phyloP scores from a whole-genome alignment of 2,329 filamentous ascomycete genomes.

The Alternaria arborescens region DNA sequence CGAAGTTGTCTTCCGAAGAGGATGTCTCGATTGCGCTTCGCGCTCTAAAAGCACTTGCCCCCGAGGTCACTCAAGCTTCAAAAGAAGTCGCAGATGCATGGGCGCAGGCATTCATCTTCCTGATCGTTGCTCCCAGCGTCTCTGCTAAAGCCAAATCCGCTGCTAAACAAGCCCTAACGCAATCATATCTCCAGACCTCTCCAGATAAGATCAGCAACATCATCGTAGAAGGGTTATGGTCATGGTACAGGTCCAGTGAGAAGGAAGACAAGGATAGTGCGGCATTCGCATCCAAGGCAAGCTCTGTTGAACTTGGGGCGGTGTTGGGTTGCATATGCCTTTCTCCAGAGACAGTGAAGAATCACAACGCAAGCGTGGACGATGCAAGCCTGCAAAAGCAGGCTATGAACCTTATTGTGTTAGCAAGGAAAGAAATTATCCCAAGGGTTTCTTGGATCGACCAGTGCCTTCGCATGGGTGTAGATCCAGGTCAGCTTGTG shows the following conservation, averaged over 20 bases:
- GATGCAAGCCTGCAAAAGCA: constrained; percentile 69
- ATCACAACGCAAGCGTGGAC: constrained; percentile 56
- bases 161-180: constrained; percentile 68
- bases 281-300: constrained; percentile 70
- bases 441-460: constrained; percentile 88
- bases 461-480: constrained; percentile 77
- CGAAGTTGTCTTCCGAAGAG: constrained; percentile 76
- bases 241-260: constrained; percentile 75
- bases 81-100: constrained; percentile 70
- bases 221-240: constrained; percentile 79
- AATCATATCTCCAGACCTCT: constrained; percentile 66
- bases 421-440: constrained; percentile 80
- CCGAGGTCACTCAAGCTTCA: constrained; percentile 61
- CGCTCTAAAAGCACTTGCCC: constrained; percentile 71
- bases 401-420: constrained; percentile 77
- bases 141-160: constrained; percentile 70
- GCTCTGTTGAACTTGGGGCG: constrained; percentile 68
- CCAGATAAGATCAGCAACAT: constrained; percentile 68
- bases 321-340: constrained; percentile 71
- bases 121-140: constrained; percentile 70
- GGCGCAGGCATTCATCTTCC: constrained; percentile 85
- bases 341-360: constrained; percentile 59
- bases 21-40: constrained; percentile 81
- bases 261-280: constrained; percentile 80
- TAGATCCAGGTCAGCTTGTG: constrained; percentile 84